Percentiles rank a stretch among this genome's conserved stretches.
Evolutionary conservation across 306 rosid genomes (phyloP).

Genomic region (Lathyrus oleraceus): DNA sequence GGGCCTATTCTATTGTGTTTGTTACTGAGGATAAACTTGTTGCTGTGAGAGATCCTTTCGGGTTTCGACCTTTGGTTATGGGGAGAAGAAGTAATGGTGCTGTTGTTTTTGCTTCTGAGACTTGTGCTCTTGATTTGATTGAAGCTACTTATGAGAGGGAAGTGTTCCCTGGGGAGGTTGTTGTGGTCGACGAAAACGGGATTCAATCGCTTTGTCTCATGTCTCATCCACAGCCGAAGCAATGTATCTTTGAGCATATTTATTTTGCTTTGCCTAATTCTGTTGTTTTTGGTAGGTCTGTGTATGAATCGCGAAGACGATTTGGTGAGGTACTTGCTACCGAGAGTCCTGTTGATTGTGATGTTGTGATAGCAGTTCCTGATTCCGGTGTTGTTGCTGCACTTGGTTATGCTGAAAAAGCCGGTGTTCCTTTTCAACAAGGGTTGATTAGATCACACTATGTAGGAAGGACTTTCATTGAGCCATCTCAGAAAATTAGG

Average conservation of each 20-base stretch:
- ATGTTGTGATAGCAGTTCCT: constrained; percentile 92
- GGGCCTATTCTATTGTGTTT: constrained; percentile 92
- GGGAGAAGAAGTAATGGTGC: constrained; percentile 93
- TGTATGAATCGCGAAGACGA: constrained; percentile 68
- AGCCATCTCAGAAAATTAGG: constrained; percentile 91
- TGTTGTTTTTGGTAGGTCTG: constrained; percentile 77
- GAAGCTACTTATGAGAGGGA: constrained; percentile 95
- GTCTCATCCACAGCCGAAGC: constrained; percentile 85
- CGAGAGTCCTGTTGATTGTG: constrained; percentile 86
- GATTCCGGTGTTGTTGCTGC: constrained; percentile 98
- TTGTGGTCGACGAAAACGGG: constrained; percentile 81
- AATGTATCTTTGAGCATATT: constrained; percentile 90
- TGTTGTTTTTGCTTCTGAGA: constrained; percentile 94
- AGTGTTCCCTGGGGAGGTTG: constrained; percentile 84
- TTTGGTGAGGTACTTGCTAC: constrained; percentile 91
- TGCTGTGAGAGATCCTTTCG: constrained; percentile 80
- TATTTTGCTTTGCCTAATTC: constrained; percentile 94
- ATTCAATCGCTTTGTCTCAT: constrained; percentile 78
- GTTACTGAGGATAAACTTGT: constrained; percentile 83
- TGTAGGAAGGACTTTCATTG: constrained; percentile 96
- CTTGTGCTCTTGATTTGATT: constrained; percentile 95
- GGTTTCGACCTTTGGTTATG: constrained; percentile 91
- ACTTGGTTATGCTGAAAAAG: constrained; percentile 88
- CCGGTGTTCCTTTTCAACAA: constrained; percentile 92
- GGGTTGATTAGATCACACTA: constrained; percentile 94